These are phyloP conservation scores for Microsporum ferrugineum DNA, from an alignment of 2,329 filamentous ascomycete genomes.

Conservation along the genomic window DNA sequence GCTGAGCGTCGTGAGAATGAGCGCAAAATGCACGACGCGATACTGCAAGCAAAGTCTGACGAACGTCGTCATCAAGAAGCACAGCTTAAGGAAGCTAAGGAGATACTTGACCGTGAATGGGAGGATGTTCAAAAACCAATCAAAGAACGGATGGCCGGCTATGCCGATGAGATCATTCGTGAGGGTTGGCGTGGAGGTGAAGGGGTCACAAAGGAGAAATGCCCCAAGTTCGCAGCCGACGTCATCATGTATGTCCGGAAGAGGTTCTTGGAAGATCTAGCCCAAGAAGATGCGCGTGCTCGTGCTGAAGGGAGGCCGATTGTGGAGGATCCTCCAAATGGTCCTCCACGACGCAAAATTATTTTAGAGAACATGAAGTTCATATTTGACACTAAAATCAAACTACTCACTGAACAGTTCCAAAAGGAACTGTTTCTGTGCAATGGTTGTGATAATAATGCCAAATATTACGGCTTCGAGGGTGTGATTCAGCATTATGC, in stretches of 20 bases:
- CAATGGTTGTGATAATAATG: constrained; percentile 52
- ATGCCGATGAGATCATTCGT: constrained; percentile 59
- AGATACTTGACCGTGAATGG: constrained; percentile 57
- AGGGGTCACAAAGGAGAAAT: constrained; percentile 52
- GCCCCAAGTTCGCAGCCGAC: constrained; percentile 58
- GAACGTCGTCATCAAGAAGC: constrained; percentile 39
- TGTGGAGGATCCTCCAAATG: constrained; percentile 40
- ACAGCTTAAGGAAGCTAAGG: constrained; percentile 43
- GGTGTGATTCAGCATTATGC: constrained; percentile 72
- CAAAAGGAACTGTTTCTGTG: constrained; percentile 67
- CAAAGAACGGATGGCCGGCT: constrained; percentile 51
- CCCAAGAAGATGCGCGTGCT: constrained; percentile 42
- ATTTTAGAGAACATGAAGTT: constrained; percentile 80
- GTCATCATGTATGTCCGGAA: constrained; percentile 56
- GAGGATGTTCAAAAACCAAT: constrained; percentile 58
- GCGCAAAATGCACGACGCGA: constrained; percentile 38
- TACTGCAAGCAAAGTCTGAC: constrained; percentile 37
- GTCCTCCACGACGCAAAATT: constrained; percentile 49
- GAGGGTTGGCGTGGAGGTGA: constrained; percentile 54
- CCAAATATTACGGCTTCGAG: constrained; percentile 64
- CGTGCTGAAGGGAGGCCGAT: constrained; percentile 38
- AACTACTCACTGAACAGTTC: constrained; percentile 52
- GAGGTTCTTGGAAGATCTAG: constrained; percentile 53
- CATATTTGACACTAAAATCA: constrained; percentile 68
- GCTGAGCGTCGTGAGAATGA: constrained; percentile 48